Evolutionary conservation across 495 filamentous ascomycete genomes (phyloP).

Genomic region (Aspergillus haitiensis): DNA sequence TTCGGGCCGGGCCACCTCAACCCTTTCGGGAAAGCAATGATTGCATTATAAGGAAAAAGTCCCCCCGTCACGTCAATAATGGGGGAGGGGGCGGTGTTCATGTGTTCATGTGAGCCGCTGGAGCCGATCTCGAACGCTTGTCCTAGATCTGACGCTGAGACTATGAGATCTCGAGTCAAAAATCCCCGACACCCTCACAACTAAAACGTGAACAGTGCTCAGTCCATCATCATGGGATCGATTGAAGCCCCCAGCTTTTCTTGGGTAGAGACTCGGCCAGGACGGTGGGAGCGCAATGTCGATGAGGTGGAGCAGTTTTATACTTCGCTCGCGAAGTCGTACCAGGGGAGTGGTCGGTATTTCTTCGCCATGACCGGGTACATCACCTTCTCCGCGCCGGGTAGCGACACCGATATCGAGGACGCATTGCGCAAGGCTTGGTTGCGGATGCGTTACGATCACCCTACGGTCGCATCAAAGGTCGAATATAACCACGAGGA

Average conservation of each 20-base stretch:
- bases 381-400: slow-evolving; percentile 23
- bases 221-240: slow-evolving; percentile 5
- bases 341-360: slow-evolving; percentile 38
- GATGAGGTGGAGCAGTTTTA: slow-evolving; percentile 51
- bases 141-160: neutral
- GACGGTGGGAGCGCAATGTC: slow-evolving; percentile 42
- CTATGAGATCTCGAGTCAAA: neutral
- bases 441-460: slow-evolving; percentile 40
- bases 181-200: neutral
- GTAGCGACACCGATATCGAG: slow-evolving; percentile 19
- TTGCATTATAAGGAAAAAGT: neutral
- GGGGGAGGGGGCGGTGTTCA: neutral
- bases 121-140: neutral
- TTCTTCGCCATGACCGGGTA: slow-evolving; percentile 43
- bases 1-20: slow-evolving; percentile 15
- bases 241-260: slow-evolving; percentile 6
- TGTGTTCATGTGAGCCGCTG: neutral
- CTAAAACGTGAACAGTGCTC: neutral
- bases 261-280: slow-evolving; percentile 13
- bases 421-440: slow-evolving; percentile 41
- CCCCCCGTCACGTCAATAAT: neutral
- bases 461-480: slow-evolving; percentile 44
- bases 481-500: slow-evolving; percentile 30
- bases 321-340: slow-evolving; percentile 33
- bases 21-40: slow-evolving; percentile 12